phyloP scores from a whole-genome alignment of 148 eudicot species.

The Beta vulgaris region DNA sequence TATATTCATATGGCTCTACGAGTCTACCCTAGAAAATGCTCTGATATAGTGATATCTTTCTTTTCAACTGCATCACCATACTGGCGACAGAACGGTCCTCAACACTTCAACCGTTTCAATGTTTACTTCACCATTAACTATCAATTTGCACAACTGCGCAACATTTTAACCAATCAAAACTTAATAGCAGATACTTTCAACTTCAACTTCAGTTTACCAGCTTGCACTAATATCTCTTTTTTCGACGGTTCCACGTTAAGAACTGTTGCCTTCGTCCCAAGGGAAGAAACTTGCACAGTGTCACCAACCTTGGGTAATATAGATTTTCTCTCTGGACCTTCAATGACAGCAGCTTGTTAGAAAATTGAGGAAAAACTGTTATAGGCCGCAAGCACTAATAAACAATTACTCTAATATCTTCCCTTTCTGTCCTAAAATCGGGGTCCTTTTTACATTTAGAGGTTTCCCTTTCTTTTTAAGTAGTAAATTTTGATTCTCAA shows the following conservation, averaged over 20 bases:
- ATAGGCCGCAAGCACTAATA: background rate
- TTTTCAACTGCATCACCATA: background rate
- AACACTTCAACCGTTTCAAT: too few relatives aligned
- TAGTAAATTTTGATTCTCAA: background rate
- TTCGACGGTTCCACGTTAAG: slow-evolving; percentile 66
- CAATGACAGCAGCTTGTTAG: slow-evolving; percentile 10
- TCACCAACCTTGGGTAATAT: slow-evolving; percentile 71
- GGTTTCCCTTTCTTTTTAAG: background rate
- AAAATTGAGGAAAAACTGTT: background rate
- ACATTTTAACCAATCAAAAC: slow-evolving; percentile 32
- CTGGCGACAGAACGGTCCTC: background rate
- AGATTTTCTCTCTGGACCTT: slow-evolving; percentile 35
- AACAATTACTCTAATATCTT: background rate
- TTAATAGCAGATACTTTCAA: slow-evolving; percentile 56
- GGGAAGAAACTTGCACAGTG: slow-evolving; percentile 56
- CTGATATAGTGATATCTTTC: too few relatives aligned
- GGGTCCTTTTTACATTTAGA: background rate
- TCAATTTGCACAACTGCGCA: background rate
- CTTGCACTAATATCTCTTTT: slow-evolving; percentile 69
- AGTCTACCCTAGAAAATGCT: too few relatives aligned
- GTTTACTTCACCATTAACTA: background rate
- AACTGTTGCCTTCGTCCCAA: slow-evolving; percentile 61
- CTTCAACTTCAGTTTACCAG: slow-evolving; percentile 76
- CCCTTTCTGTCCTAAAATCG: background rate
- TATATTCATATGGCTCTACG: too few relatives aligned